These are phyloP conservation scores for Pichia sorboxylosa DNA, from an alignment of 1,139 yeast species.

Conservation along the genomic window DNA sequence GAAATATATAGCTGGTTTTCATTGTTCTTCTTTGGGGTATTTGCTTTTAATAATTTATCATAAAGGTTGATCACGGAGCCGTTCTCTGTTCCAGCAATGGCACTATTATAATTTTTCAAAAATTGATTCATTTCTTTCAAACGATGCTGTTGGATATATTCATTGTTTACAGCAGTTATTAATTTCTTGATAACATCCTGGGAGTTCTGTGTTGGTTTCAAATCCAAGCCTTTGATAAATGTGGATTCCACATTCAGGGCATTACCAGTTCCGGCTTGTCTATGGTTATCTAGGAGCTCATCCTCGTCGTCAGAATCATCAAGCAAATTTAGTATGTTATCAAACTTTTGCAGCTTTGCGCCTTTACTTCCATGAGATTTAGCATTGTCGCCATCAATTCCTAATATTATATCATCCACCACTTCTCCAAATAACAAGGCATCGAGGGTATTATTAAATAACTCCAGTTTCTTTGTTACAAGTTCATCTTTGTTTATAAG, in stretches of 20 bases:
- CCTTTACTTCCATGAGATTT: background rate
- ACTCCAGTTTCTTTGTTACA: constrained; percentile 20
- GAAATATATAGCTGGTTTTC: background rate
- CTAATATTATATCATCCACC: constrained; percentile 18
- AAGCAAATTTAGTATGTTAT: constrained; percentile 17
- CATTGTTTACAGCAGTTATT: constrained; percentile 23
- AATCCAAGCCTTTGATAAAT: constrained; percentile 15
- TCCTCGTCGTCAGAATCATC: constrained; percentile 7
- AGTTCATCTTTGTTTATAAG: constrained; percentile 16
- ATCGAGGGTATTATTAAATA: constrained; percentile 42
- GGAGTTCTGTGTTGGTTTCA: constrained; percentile 18
- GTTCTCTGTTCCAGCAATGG: constrained; percentile 7
- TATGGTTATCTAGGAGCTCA: background rate
- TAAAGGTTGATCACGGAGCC: constrained; percentile 5
- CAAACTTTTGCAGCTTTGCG: background rate
- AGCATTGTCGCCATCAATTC: background rate
- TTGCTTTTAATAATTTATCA: constrained; percentile 6
- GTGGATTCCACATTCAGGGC: constrained; percentile 1
- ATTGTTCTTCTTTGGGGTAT: no score
- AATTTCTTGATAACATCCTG: constrained; percentile 23
- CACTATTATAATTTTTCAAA: constrained; percentile 23
- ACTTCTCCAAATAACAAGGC: constrained; percentile 75
- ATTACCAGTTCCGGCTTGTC: background rate
- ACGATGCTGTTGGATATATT: constrained; percentile 24
- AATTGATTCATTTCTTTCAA: constrained; percentile 20